These are phyloP conservation scores for Apiospora kogelbergensis DNA, from an alignment of 2,329 filamentous ascomycete species.

Conservation along the genomic window DNA sequence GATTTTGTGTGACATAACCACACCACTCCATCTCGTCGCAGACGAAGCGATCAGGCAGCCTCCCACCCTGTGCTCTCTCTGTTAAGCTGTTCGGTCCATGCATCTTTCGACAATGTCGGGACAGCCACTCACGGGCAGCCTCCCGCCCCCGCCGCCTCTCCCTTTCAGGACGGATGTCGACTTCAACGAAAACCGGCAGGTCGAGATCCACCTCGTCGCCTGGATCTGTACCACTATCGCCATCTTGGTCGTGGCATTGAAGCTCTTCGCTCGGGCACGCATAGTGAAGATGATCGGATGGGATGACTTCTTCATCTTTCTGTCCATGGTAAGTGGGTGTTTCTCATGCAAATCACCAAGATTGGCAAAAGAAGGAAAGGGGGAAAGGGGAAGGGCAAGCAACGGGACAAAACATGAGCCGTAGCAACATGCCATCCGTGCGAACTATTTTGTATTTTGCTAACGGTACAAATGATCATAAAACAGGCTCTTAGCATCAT, in stretches of 20 bases:
- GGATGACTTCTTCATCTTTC: conserved; percentile 31
- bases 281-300: conserved; percentile 23
- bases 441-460: neutral
- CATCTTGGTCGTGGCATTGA: conserved; percentile 22
- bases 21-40: neutral
- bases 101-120: neutral
- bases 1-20: no score
- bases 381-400: no score
- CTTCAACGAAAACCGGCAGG: conserved; percentile 20
- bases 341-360: no score
- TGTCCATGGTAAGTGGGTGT: conserved; percentile 23
- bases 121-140: neutral
- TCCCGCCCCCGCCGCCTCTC: neutral
- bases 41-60: neutral
- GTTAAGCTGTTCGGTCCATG: neutral
- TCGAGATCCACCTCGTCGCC: conserved; percentile 21
- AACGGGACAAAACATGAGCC: no score
- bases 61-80: neutral
- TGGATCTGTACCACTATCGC: conserved; percentile 27
- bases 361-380: no score
- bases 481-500: conserved; percentile 26
- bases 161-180: conserved; percentile 18
- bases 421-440: neutral
- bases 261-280: conserved; percentile 22
- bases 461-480: neutral